phyloP scores from a whole-genome alignment of 1,284 basidiomycete genomes.

The Ustilago vetiveriae region DNA sequence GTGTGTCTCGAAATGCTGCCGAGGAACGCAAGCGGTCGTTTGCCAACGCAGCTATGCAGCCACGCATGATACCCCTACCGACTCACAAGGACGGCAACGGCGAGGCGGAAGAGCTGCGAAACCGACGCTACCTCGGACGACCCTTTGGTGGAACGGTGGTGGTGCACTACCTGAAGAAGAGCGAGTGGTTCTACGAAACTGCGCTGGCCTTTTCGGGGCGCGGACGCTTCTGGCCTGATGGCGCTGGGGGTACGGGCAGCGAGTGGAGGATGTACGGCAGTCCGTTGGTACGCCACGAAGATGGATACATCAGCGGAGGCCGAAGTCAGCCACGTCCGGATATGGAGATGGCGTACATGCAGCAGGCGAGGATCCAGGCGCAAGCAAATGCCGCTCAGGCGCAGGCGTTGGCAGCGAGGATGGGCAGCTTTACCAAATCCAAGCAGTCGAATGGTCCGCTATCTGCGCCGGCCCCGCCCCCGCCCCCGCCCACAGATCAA shows the following conservation, averaged over 20 bases:
- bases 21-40: constrained; percentile 38
- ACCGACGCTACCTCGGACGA: constrained; percentile 59
- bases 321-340: constrained; percentile 51
- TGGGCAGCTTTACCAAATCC: constrained; percentile 50
- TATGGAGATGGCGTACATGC: constrained; percentile 49
- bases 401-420: constrained; percentile 26
- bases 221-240: constrained; percentile 71
- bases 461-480: neutral
- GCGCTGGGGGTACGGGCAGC: constrained; percentile 54
- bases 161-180: constrained; percentile 96
- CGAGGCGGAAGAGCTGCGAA: constrained; percentile 72
- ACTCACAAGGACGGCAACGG: constrained; percentile 55
- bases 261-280: constrained; percentile 61
- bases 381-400: constrained; percentile 48
- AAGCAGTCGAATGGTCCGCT: constrained; percentile 14
- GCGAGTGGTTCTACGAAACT: constrained; percentile 95
- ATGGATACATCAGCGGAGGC: constrained; percentile 50
- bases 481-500: neutral
- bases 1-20: constrained; percentile 37
- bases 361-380: constrained; percentile 41
- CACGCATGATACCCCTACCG: constrained; percentile 49
- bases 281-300: constrained; percentile 53
- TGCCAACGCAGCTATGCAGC: constrained; percentile 28
- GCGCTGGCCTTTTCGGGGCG: constrained; percentile 84
- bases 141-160: constrained; percentile 84